Base-by-base conservation (phyloP, 2,329 filamentous ascomycete genomes). In the Colletotrichum abscissum region DNA sequence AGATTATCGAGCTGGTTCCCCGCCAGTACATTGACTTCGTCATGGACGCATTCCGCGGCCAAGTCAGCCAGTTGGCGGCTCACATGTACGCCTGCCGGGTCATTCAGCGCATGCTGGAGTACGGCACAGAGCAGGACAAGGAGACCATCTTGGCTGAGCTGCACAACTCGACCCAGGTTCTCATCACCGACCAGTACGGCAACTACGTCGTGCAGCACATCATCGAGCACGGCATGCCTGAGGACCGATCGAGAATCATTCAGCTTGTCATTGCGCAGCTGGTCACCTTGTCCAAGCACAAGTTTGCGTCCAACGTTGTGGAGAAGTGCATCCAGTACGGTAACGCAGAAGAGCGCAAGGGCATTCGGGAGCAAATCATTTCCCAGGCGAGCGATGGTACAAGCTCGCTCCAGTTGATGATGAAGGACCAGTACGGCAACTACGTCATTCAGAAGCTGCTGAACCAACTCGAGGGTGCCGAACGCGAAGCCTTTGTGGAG, bases 201-300 rank as follows among this genome's bases (percentile, higher is more conserved):
- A 99, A 99, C 83, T 99, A 99, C 80, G 97, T 99, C 22, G 93
- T 94, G 4, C 97, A 98, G 81, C 95, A 98, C 80, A 91, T 98
- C 64, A 95, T 99, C 74, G 87, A 92, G 73, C 91, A 94, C 75
- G 95, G 95, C 28, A 88, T 92, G 64, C 87, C 89, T 4, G 90
- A 92, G 69, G 95, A 98, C 78, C 90, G 92, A 24, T 87, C 88
- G 16, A 90, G 88, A 77, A 92, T 98, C 78, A 93, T 98, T 69
- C 84, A 88, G 30, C 86, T 95, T 59, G 92, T 98, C 75, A 92
- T 92, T 76, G 86, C 87, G 14, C 90, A 95, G 70, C 86, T 98
- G 2, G 83, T 98, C 52, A 84, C 86, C 1, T 92, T 95, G 77
- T 98, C 95, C 30, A 98, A 95, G 86, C 95, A 98, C 85, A 99